phyloP scores from a whole-genome alignment of 495 filamentous ascomycete genomes.

The Neurospora sublineolata region DNA sequence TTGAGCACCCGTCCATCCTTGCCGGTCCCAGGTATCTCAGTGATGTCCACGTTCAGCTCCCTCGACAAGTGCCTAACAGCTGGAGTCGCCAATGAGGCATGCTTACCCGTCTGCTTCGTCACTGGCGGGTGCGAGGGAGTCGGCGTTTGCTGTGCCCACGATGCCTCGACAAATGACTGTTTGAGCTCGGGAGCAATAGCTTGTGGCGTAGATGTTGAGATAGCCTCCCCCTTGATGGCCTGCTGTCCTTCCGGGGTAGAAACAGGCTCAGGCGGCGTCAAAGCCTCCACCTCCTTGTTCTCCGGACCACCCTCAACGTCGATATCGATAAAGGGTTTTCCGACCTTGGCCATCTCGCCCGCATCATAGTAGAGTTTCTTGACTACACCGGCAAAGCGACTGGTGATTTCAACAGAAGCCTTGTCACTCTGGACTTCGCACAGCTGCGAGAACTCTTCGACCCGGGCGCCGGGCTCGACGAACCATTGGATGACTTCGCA shows the following conservation, averaged over 20 bases:
- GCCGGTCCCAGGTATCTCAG: constrained; percentile 69
- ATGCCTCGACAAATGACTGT: not conserved
- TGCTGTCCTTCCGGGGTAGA: constrained; percentile 1
- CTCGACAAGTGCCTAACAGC: constrained; percentile 84
- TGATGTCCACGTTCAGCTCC: constrained; percentile 62
- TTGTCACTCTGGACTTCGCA: constrained; percentile 99
- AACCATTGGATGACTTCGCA: constrained; percentile 99
- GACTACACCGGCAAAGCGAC: constrained; percentile 85
- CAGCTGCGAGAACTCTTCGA: constrained; percentile 95
- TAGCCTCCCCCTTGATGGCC: not conserved
- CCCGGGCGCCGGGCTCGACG: constrained; percentile 85
- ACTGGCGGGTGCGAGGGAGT: constrained; percentile 2
- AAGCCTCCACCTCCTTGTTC: constrained; percentile 33
- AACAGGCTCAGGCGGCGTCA: constrained; percentile 24
- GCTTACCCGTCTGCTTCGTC: constrained; percentile 33
- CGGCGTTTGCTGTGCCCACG: constrained; percentile 1
- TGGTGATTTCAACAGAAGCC: constrained; percentile 97
- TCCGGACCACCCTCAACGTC: constrained; percentile 49
- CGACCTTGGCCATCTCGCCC: constrained; percentile 91
- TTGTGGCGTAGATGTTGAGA: not conserved
- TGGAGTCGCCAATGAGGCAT: constrained; percentile 72
- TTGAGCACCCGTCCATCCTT: constrained; percentile 87
- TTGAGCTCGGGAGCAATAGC: not conserved
- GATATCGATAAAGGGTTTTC: constrained; percentile 72
- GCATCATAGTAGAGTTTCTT: constrained; percentile 93